These are phyloP conservation scores for Tylopilus vinaceipallidus DNA, from an alignment of 768 basidiomycete genomes.

Conservation along the genomic window DNA sequence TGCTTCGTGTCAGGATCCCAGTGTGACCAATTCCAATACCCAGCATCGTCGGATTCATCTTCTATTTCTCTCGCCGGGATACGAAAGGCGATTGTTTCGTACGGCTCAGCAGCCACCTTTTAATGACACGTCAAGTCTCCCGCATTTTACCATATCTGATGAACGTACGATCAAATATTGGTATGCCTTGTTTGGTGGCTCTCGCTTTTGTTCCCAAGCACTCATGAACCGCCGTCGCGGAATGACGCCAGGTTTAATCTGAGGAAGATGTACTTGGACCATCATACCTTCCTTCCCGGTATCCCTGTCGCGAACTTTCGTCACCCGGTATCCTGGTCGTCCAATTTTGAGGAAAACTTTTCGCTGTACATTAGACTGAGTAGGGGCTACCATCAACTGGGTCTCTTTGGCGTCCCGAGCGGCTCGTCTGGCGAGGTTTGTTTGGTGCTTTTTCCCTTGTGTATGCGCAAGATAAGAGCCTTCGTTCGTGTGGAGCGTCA, in stretches of 20 bases:
- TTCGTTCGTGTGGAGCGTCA: conserved; percentile 99
- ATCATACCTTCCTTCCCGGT: conserved; percentile 95
- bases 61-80: conserved; percentile 97
- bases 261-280: conserved; percentile 94
- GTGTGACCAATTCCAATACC: conserved; percentile 96
- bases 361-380: conserved; percentile 75
- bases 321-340: conserved; percentile 91
- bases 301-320: conserved; percentile 91
- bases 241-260: conserved; percentile 82
- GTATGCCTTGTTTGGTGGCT: conserved; percentile 93
- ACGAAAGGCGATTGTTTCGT: conserved; percentile 98
- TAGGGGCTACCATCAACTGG: conserved; percentile 82
- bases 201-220: conserved; percentile 95
- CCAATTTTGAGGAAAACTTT: conserved; percentile 99
- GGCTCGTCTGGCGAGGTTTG: conserved; percentile 94
- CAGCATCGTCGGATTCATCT: conserved; percentile 87
- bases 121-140: conserved; percentile 29
- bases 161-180: conserved; percentile 92
- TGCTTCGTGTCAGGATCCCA: conserved; percentile 99
- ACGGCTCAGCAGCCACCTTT: conserved; percentile 98
- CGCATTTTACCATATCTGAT: not conserved
- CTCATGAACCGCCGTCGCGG: conserved; percentile 95
- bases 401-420: conserved; percentile 97
- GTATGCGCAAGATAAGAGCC: conserved; percentile 99
- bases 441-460: conserved; percentile 99